These are phyloP conservation scores for Diplodia intermedia DNA, from an alignment of 2,329 filamentous ascomycete species.

Conservation along the genomic window DNA sequence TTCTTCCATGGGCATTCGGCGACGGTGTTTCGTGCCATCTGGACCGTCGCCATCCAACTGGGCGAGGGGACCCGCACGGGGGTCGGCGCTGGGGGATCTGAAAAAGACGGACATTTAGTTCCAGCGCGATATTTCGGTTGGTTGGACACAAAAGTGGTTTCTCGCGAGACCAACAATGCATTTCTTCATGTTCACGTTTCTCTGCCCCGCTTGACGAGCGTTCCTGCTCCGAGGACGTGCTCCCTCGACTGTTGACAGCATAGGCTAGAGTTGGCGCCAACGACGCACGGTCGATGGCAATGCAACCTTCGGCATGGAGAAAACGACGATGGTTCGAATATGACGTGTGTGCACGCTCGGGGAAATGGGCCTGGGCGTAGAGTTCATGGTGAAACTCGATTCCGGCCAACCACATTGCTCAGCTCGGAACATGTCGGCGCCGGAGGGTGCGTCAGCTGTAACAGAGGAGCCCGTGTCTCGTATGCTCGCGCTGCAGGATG, in stretches of 20 bases:
- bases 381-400: background rate
- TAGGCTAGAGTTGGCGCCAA: too few relatives aligned
- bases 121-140: conserved; percentile 29
- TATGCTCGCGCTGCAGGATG: background rate
- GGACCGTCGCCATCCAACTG: conserved; percentile 18
- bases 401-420: background rate
- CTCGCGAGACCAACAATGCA: conserved; percentile 24
- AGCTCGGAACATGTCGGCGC: background rate
- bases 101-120: conserved; percentile 15
- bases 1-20: conserved; percentile 30
- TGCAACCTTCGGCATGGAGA: background rate
- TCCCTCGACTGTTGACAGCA: too few relatives aligned
- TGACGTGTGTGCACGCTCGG: background rate
- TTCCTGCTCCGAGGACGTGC: background rate
- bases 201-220: too few relatives aligned
- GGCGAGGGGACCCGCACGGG: conserved; percentile 15
- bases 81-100: conserved; percentile 25
- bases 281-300: too few relatives aligned
- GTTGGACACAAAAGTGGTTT: conserved; percentile 24
- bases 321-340: background rate
- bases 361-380: background rate
- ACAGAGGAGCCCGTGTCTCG: too few relatives aligned
- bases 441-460: too few relatives aligned
- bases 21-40: conserved; percentile 31
- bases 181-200: conserved; percentile 11